phyloP scores from a whole-genome alignment of 768 basidiomycete genomes.

The Suillus plorans region DNA sequence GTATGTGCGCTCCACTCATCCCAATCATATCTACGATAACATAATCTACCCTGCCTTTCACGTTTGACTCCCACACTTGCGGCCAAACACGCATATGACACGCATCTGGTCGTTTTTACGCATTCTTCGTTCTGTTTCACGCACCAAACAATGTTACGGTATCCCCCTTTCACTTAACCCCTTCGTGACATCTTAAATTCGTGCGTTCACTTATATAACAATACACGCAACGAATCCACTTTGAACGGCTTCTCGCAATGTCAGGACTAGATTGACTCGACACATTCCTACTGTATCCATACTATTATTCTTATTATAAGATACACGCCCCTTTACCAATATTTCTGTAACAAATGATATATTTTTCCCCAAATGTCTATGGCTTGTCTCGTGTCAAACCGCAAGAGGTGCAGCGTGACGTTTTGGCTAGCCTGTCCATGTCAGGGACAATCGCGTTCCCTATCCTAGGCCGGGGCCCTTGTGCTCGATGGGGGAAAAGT shows the following conservation, averaged over 20 bases:
- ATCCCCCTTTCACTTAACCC: not conserved
- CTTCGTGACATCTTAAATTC: not conserved
- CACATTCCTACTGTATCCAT: conserved; percentile 1
- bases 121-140: not conserved
- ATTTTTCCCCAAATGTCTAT: not conserved
- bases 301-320: conserved; percentile 2
- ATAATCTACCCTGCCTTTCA: conserved; percentile 1
- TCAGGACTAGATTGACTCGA: not conserved
- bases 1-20: not conserved
- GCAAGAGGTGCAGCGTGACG: not conserved
- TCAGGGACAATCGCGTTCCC: not conserved
- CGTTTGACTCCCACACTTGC: conserved; percentile 1
- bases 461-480: not conserved
- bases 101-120: not conserved
- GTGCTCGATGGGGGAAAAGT: not conserved
- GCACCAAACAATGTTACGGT: not conserved
- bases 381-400: not conserved
- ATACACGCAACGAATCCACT: not conserved
- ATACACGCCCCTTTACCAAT: not conserved
- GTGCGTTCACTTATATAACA: not conserved
- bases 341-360: not conserved
- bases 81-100: not conserved
- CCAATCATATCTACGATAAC: not conserved
- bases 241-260: not conserved
- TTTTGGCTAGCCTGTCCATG: not conserved